These are phyloP conservation scores for Pseudohyphozyma bogoriensis DNA, from an alignment of 768 basidiomycete genomes.

Conservation along the genomic window DNA sequence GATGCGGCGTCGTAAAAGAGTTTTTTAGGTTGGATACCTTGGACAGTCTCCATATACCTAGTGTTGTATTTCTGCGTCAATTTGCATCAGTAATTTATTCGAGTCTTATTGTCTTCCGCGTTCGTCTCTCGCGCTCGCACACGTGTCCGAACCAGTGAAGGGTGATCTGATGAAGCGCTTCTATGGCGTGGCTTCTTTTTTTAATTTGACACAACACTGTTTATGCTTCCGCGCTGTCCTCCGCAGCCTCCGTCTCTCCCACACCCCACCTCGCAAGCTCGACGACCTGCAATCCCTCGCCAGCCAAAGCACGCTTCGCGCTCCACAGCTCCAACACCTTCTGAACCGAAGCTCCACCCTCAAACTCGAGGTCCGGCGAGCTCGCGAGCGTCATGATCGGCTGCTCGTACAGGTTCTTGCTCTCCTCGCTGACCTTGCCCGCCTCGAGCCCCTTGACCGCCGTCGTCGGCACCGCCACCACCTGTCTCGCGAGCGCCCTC, in stretches of 20 bases:
- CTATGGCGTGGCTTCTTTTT: too few relatives aligned
- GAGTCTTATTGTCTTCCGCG: too few relatives aligned
- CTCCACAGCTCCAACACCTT: slow-evolving; percentile 51
- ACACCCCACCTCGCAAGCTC: slow-evolving; percentile 38
- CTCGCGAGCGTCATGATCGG: slow-evolving; percentile 47
- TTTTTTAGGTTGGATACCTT: too few relatives aligned
- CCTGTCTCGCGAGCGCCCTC: slow-evolving; percentile 70
- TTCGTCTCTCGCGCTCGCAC: too few relatives aligned
- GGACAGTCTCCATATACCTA: too few relatives aligned
- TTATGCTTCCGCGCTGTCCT: too few relatives aligned
- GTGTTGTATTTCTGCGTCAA: too few relatives aligned
- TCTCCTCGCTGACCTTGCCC: slow-evolving; percentile 32
- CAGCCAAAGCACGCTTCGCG: slow-evolving; percentile 43
- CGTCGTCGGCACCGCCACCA: slow-evolving; percentile 66
- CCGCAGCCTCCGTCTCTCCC: slow-evolving; percentile 22
- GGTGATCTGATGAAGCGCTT: too few relatives aligned
- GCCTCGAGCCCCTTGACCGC: slow-evolving; percentile 30
- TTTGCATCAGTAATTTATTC: too few relatives aligned
- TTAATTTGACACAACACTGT: too few relatives aligned
- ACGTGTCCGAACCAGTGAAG: too few relatives aligned
- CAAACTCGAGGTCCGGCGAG: slow-evolving; percentile 25
- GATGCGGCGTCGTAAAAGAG: background rate
- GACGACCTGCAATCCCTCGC: slow-evolving; percentile 36
- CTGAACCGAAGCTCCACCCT: slow-evolving; percentile 33
- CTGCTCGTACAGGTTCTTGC: slow-evolving; percentile 57